Conservation (phyloP, 1,284 basidiomycete genomes). For the Ceratobasidium sp. region DNA sequence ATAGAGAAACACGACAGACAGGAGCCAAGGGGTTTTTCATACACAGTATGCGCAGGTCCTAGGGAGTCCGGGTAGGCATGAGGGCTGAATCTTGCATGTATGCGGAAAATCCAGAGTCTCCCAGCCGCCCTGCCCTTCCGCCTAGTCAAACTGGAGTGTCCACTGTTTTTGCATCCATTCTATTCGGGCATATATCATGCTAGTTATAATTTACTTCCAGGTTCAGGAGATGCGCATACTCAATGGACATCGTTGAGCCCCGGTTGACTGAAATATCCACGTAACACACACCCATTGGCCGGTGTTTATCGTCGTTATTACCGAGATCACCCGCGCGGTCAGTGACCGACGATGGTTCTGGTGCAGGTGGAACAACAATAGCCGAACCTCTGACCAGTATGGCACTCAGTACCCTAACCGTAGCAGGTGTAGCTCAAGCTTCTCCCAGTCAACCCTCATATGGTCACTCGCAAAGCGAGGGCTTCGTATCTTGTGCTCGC, state of each 20-base stretch:
- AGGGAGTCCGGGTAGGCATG: too few species aligned
- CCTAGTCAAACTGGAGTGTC: too few species aligned
- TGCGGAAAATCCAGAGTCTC: too few species aligned
- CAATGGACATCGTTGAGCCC: neutral
- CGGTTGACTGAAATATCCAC: neutral
- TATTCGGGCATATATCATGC: neutral
- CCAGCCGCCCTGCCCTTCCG: too few species aligned
- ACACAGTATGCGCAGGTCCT: too few species aligned
- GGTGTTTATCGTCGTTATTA: neutral
- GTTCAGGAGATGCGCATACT: neutral
- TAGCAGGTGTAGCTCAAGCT: neutral
- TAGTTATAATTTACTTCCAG: neutral
- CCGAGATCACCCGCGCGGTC: constrained; percentile 8
- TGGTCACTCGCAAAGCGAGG: constrained; percentile 25
- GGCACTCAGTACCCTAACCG: neutral
- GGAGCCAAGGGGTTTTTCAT: too few species aligned
- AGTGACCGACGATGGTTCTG: neutral
- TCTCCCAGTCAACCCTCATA: constrained; percentile 23
- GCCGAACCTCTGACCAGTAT: constrained; percentile 1
- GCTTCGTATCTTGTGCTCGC: neutral
- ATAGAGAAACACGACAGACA: too few species aligned
- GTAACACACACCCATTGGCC: constrained; percentile 1
- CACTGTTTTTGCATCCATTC: too few species aligned
- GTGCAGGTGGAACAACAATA: neutral
- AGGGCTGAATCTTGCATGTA: too few species aligned